Evolutionary conservation across 768 basidiomycete species (phyloP), one percentile per base, ranked within the genome.

Genomic region (Lactifluus hygrophoroides): DNA sequence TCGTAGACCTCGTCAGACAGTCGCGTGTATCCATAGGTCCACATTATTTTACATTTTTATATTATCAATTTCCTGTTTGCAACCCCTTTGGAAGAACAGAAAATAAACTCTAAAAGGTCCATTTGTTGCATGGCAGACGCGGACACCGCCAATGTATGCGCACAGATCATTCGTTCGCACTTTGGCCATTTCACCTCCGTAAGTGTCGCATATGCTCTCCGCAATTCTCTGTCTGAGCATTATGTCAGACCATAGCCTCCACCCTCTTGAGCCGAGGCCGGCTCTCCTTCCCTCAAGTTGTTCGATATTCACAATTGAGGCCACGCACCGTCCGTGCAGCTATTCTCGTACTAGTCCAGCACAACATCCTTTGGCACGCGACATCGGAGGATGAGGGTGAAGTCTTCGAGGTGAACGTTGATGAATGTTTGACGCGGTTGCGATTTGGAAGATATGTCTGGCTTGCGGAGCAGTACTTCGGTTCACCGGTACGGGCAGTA

Each of bases 341-440:
- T 19, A 73, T 94, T 19, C 74, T 96, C 45, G 80, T 86, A 45
- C 80, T 97, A 53, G 78, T 94, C 17, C 94, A 97, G 68, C 94
- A 97, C 69, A 94, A 96, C 71, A 71, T 96, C 44, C 76, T 94
- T 44, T 94, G 92, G 89, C 90, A 93, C 67, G 80, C 85, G 9
- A 79, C 79, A 38, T 78, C 78, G 5, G 84, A 84, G 9, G 82
- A 84, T n/a, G 85, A 83, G 42, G 82, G 80, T 5, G 88, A 87
- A 62, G 79, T 88, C 57, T 76, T 89, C 48, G 93, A 96, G 69
- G 75, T 95, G 62, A 92, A 93, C 66, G 73, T 83, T 14, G 81
- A 87, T 54, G 91, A 93, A 67, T 94, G 93, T 69, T 75, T 96
- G 35, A 75, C 84, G 72, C 77, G 94, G 56, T 66, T 92, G 69